Conservation (phyloP, 2,329 filamentous ascomycete species). For the Hymenoscyphus linearis region DNA sequence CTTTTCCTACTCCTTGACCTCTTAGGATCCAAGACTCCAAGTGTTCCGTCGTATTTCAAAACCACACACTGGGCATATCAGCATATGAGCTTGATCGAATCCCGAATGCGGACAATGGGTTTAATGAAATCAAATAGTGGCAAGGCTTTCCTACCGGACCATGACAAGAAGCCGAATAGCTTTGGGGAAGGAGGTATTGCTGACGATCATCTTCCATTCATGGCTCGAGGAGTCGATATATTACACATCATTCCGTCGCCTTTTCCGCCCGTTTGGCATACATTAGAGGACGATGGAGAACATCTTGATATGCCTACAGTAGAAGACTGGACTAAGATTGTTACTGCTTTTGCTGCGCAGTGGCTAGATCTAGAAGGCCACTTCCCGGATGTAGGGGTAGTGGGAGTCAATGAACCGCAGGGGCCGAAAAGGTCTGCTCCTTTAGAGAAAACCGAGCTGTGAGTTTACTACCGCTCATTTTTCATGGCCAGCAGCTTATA, state of each 20-base stretch:
- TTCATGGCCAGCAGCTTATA: slow-evolving; percentile 17
- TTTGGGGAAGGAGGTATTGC: slow-evolving; percentile 54
- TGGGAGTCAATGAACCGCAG: slow-evolving; percentile 9
- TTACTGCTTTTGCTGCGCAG: slow-evolving; percentile 80
- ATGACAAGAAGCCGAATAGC: slow-evolving; percentile 44
- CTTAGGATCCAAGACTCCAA: slow-evolving; percentile 64
- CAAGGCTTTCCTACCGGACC: slow-evolving; percentile 62
- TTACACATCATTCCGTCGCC: slow-evolving; percentile 82
- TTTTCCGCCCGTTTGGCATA: slow-evolving; percentile 86
- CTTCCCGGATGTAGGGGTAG: slow-evolving; percentile 15
- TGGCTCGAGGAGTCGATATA: slow-evolving; percentile 78
- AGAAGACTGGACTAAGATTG: slow-evolving; percentile 81
- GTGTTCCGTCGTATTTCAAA: slow-evolving; percentile 78
- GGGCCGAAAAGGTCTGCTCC: slow-evolving; percentile 17
- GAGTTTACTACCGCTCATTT: slow-evolving; percentile 23
- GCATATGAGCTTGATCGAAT: slow-evolving; percentile 68
- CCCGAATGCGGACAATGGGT: slow-evolving; percentile 61
- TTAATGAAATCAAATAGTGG: slow-evolving; percentile 57
- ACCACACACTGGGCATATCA: slow-evolving; percentile 92
- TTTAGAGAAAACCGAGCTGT: slow-evolving; percentile 28
- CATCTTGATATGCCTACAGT: slow-evolving; percentile 77
- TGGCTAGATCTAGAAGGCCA: slow-evolving; percentile 71
- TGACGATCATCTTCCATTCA: slow-evolving; percentile 91
- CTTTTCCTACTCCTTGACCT: slow-evolving; percentile 91
- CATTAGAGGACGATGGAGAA: slow-evolving; percentile 72